Evolutionary conservation across 1,284 basidiomycete species (phyloP).

Genomic region (Agaricales sp.): DNA sequence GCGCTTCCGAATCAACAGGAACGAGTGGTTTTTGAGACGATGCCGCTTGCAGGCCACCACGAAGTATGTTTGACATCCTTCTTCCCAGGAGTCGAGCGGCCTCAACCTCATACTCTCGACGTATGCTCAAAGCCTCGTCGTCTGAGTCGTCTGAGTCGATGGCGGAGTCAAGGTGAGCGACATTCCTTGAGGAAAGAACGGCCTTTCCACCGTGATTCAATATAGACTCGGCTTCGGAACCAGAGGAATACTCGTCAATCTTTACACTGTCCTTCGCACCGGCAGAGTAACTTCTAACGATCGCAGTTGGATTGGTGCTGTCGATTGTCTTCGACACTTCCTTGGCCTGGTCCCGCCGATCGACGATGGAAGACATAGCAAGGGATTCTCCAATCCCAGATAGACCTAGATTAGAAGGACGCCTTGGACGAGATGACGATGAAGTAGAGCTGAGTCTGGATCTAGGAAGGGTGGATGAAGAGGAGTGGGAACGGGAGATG

Average conservation of each 20-base stretch:
- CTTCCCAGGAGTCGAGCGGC: neutral
- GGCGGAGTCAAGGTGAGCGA: neutral
- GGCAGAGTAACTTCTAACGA: neutral
- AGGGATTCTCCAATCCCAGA: neutral
- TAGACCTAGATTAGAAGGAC: conserved; percentile 12
- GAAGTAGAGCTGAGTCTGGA: neutral
- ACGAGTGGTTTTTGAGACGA: neutral
- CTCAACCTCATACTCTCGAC: neutral
- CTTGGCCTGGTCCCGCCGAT: no score
- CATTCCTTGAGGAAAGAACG: no score
- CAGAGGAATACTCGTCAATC: conserved; percentile 8
- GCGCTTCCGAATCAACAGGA: neutral
- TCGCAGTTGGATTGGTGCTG: neutral
- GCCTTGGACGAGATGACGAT: conserved; percentile 10
- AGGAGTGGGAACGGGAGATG: no score
- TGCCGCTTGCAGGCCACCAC: neutral
- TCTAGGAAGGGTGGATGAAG: conserved; percentile 6
- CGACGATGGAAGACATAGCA: neutral
- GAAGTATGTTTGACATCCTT: neutral
- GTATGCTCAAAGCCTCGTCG: neutral
- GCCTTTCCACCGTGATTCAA: neutral
- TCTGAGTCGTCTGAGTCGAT: neutral
- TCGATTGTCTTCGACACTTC: neutral
- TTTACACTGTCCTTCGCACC: conserved; percentile 11
- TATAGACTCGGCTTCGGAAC: neutral